Conservation (phyloP, 306 rosid species). For the Alnus glutinosa region DNA sequence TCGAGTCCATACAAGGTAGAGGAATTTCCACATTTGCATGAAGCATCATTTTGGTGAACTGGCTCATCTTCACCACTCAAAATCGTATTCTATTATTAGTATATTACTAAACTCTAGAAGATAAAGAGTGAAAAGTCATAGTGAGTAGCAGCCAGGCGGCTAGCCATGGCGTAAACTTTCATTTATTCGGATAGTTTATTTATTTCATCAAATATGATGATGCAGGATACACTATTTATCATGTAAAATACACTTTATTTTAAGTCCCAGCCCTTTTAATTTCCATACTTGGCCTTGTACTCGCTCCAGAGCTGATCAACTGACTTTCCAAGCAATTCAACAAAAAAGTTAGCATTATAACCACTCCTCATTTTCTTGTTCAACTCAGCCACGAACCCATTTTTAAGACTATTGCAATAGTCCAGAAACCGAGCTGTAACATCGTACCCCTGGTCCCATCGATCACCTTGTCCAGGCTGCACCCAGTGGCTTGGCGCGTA, state of each 20-base stretch:
- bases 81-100: constrained; percentile 1
- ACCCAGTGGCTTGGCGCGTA: constrained; percentile 26
- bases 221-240: background rate
- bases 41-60: constrained; percentile 61
- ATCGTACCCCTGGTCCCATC: constrained; percentile 46
- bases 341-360: constrained; percentile 43
- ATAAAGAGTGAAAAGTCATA: constrained; percentile 14
- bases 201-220: background rate
- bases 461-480: constrained; percentile 25
- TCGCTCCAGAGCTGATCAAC: constrained; percentile 51
- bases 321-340: constrained; percentile 39
- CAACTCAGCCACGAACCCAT: constrained; percentile 51
- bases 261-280: background rate
- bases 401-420: constrained; percentile 29
- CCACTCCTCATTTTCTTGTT: constrained; percentile 39
- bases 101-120: constrained; percentile 9
- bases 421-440: constrained; percentile 46
- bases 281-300: constrained; percentile 45
- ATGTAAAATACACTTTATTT: background rate
- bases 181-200: background rate
- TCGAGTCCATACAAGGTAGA: constrained; percentile 52
- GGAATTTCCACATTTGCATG: constrained; percentile 77
- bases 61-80: constrained; percentile 39
- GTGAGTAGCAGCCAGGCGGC: background rate
- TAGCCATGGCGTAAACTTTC: constrained; percentile 29